Evolutionary conservation across 257 asterid species (phyloP), one percentile per base, ranked within the genome.

Genomic region (Solanum piurae): DNA sequence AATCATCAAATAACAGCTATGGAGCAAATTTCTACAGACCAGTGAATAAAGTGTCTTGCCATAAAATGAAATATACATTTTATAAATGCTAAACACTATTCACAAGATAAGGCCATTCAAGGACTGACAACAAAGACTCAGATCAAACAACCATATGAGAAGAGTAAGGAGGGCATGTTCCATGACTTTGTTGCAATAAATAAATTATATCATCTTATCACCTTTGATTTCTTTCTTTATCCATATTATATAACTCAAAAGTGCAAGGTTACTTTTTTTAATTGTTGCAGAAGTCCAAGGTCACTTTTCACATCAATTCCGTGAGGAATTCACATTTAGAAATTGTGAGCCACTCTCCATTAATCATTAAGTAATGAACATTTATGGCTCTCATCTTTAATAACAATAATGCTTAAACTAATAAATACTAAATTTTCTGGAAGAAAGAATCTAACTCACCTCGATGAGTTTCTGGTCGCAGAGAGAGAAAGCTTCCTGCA

Each of bases 401-500:
- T 77, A 77, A 14, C 37, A 42, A 25, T 42, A 44, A 44, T 44
- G 85, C 38, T 20, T 31, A 80, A 80, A 46, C 38, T 46, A 80
- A 29, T n/a, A 46, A 6, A 10, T 21, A 27, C 18, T 29, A 25
- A 46, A 46, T 80, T 80, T 80, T 44, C 55, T 29, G 42, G 42
- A 80, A 80, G 85, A 80, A 46, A 80, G 68, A 44, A 52, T 69
- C 46, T 49, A 21, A 69, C 95, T 91, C 90, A 95, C 98, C 96
- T 95, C 98, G 73, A 95, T 89, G 88, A 93, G 87, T 89, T 93
- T 95, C 5, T 93, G 98, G 88, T 95, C 80, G 86, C 98, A 97
- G 74, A 97, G 91, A 88, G 98, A 92, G 94, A 97, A 97, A 40
- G 98, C 96, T 91, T 97, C 99, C 98, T 95, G 89, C 90, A 91